These are phyloP conservation scores for Phytophthora uliginosa DNA, from an alignment of 352 stramenopile species.

Conservation along the genomic window DNA sequence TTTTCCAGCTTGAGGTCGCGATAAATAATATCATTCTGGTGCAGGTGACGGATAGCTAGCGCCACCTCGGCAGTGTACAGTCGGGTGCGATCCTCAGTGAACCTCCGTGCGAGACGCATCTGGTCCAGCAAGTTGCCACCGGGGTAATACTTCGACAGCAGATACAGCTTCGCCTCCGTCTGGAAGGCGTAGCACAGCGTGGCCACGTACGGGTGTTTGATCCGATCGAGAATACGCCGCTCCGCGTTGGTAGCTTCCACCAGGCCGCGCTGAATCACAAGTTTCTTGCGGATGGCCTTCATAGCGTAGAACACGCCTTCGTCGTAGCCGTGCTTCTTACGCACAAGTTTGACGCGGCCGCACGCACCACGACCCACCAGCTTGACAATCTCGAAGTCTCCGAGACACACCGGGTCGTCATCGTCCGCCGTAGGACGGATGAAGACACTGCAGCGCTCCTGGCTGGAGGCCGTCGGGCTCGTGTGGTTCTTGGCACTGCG, in stretches of 20 bases:
- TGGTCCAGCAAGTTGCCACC: slow-evolving; percentile 97
- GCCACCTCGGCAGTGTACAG: slow-evolving; percentile 98
- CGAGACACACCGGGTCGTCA: slow-evolving; percentile 74
- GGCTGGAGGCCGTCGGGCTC: slow-evolving; percentile 48
- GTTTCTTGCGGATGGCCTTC: slow-evolving; percentile 91
- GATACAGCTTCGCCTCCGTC: slow-evolving; percentile 90
- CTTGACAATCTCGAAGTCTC: slow-evolving; percentile 98
- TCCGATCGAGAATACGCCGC: slow-evolving; percentile 88
- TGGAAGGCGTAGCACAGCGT: slow-evolving; percentile 94
- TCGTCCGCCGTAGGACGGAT: slow-evolving; percentile 72
- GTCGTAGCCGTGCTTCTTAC: slow-evolving; percentile 89
- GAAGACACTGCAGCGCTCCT: slow-evolving; percentile 80
- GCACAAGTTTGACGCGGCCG: slow-evolving; percentile 86
- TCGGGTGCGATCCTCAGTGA: slow-evolving; percentile 93
- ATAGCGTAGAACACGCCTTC: slow-evolving; percentile 89
- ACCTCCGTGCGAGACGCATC: slow-evolving; percentile 90
- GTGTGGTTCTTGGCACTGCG: slow-evolving; percentile 70
- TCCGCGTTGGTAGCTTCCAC: slow-evolving; percentile 94
- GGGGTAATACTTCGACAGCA: slow-evolving; percentile 97
- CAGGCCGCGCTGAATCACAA: slow-evolving; percentile 87
- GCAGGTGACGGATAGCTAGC: slow-evolving; percentile 95
- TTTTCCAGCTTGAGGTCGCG: slow-evolving; percentile 99
- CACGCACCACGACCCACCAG: slow-evolving; percentile 96
- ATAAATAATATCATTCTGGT: slow-evolving; percentile 97
- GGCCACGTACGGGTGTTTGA: slow-evolving; percentile 98